phyloP scores from a whole-genome alignment of 148 eudicot species.

The Rhododendron mucronatum region DNA sequence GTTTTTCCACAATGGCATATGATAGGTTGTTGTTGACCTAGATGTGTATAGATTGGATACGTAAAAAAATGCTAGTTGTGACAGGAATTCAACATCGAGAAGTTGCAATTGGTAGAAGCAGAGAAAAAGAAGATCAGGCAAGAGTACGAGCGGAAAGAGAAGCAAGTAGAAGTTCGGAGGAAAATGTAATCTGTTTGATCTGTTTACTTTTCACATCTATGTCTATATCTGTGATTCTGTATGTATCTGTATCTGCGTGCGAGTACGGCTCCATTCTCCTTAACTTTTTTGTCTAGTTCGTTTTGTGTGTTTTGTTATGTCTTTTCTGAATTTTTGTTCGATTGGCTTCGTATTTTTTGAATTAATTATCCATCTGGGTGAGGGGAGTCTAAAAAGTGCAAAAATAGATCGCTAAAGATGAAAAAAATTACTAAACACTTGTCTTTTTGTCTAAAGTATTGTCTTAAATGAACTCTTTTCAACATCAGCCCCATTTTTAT shows the following conservation, averaged over 20 bases:
- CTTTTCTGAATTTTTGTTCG: too few relatives aligned
- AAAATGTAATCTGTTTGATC: slow-evolving; percentile 50
- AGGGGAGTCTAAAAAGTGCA: too few relatives aligned
- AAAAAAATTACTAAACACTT: too few relatives aligned
- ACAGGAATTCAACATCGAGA: slow-evolving; percentile 88
- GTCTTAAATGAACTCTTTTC: too few relatives aligned
- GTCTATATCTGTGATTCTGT: neutral
- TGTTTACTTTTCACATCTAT: neutral
- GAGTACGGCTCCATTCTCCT: neutral
- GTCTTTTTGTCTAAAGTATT: too few relatives aligned
- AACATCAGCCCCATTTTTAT: too few relatives aligned
- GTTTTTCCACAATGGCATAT: neutral
- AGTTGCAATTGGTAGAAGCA: slow-evolving; percentile 82
- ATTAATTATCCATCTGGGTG: too few relatives aligned
- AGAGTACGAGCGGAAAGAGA: slow-evolving; percentile 83
- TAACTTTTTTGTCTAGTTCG: too few relatives aligned
- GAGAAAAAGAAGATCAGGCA: slow-evolving; percentile 92
- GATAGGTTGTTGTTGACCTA: neutral
- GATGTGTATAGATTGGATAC: neutral
- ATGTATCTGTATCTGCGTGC: neutral
- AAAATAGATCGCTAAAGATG: too few relatives aligned
- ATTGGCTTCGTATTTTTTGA: too few relatives aligned
- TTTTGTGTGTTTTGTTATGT: too few relatives aligned
- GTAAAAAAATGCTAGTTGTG: neutral
- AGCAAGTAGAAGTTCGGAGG: slow-evolving; percentile 68